Conservation (phyloP, 805 yeast species). For the Metschnikowia chrysomelidarum region DNA sequence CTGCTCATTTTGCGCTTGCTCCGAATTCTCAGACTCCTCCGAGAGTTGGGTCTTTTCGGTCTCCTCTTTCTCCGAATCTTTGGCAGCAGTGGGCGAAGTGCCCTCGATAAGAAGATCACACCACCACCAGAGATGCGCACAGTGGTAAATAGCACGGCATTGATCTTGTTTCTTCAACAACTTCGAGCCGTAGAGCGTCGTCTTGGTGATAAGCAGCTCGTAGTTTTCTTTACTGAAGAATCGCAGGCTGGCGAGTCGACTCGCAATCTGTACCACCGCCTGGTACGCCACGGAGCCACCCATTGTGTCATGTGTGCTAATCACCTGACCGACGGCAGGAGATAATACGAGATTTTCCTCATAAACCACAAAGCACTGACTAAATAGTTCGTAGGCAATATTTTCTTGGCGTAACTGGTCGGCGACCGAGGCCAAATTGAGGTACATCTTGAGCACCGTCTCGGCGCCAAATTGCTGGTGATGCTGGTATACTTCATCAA, state of each 20-base stretch:
- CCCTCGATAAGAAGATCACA: slow-evolving; percentile 49
- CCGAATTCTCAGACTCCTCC: slow-evolving; percentile 23
- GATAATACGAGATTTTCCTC: slow-evolving; percentile 52
- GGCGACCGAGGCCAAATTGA: slow-evolving; percentile 71
- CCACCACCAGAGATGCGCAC: slow-evolving; percentile 95
- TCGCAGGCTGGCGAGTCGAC: slow-evolving; percentile 42
- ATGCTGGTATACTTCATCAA: slow-evolving; percentile 59
- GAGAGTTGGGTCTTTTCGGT: background rate
- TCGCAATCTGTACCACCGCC: slow-evolving; percentile 45
- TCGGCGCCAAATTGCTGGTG: slow-evolving; percentile 33
- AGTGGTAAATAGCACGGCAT: slow-evolving; percentile 83
- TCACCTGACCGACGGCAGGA: slow-evolving; percentile 15
- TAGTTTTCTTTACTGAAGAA: slow-evolving; percentile 63
- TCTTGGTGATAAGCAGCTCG: slow-evolving; percentile 77
- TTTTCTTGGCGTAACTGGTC: slow-evolving; percentile 73
- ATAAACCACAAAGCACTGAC: slow-evolving; percentile 81
- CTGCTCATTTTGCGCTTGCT: slow-evolving; percentile 23
- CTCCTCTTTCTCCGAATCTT: background rate
- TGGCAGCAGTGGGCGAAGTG: slow-evolving; percentile 26
- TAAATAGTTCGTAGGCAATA: slow-evolving; percentile 82
- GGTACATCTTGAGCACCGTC: slow-evolving; percentile 48
- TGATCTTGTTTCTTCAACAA: slow-evolving; percentile 91
- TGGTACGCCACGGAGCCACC: slow-evolving; percentile 50
- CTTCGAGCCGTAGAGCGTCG: slow-evolving; percentile 85
- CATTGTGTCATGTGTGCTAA: slow-evolving; percentile 38